Percentiles rank a stretch among this genome's conserved stretches.
These are phyloP conservation scores for Phytophthora hybrid DNA, from an alignment of 352 stramenopile species.

Conservation along the genomic window DNA sequence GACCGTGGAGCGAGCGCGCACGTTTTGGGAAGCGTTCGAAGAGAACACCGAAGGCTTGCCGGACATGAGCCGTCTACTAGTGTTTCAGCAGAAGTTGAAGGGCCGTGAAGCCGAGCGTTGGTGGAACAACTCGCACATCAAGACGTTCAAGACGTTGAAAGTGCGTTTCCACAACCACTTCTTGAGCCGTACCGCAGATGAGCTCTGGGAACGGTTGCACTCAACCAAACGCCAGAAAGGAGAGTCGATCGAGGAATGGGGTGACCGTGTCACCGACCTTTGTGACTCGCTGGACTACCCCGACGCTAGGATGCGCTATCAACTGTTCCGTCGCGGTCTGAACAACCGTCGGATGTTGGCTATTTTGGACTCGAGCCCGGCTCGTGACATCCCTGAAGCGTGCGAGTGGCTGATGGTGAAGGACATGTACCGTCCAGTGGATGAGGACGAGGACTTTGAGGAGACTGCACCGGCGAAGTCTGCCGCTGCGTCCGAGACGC, in stretches of 20 bases:
- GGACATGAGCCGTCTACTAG: not conserved
- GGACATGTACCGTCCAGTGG: not conserved
- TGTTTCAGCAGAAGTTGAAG: slow-evolving; percentile 3
- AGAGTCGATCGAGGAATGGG: slow-evolving; percentile 16
- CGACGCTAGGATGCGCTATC: not conserved
- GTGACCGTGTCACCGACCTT: not conserved
- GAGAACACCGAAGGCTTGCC: not conserved
- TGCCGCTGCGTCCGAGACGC: not conserved
- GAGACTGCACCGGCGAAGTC: not conserved
- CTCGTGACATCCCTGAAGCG: not conserved
- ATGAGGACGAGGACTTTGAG: slow-evolving; percentile 5
- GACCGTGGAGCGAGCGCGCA: not conserved
- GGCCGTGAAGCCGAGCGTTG: not conserved
- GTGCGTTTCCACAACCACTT: slow-evolving; percentile 3
- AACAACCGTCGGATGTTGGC: not conserved
- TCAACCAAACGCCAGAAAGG: not conserved
- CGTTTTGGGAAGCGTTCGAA: slow-evolving; percentile 10
- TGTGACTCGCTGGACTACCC: slow-evolving; percentile 15
- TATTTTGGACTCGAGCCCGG: not conserved
- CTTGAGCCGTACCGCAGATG: not conserved
- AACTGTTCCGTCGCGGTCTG: not conserved
- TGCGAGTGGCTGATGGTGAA: slow-evolving; percentile 11
- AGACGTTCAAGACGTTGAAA: not conserved
- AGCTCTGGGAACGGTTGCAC: slow-evolving; percentile 1
- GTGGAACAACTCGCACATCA: slow-evolving; percentile 1